phyloP scores from a whole-genome alignment of 306 rosid genomes.

The Corylus avellana region DNA sequence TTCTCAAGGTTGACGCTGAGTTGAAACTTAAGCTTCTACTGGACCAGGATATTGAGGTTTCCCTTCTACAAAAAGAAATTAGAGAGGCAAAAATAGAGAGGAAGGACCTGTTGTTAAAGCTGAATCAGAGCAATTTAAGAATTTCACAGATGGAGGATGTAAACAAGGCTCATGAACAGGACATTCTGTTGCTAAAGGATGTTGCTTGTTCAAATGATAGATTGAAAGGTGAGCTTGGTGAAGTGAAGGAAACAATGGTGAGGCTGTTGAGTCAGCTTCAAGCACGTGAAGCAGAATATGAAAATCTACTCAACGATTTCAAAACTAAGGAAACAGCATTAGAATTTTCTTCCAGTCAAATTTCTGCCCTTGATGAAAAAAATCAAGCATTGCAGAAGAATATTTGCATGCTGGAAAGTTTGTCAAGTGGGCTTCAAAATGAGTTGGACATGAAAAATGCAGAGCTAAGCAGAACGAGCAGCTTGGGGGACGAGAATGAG shows the following conservation, averaged over 20 bases:
- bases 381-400: slow-evolving; percentile 40
- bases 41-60: slow-evolving; percentile 57
- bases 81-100: slow-evolving; percentile 43
- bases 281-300: slow-evolving; percentile 53
- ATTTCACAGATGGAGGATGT: slow-evolving; percentile 42
- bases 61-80: slow-evolving; percentile 38
- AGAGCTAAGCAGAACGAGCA: slow-evolving; percentile 47
- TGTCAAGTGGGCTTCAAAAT: slow-evolving; percentile 39
- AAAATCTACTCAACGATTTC: slow-evolving; percentile 35
- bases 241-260: slow-evolving; percentile 40
- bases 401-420: slow-evolving; percentile 35
- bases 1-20: slow-evolving; percentile 53
- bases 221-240: slow-evolving; percentile 49
- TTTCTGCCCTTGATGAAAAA: slow-evolving; percentile 47
- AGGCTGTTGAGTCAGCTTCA: slow-evolving; percentile 46
- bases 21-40: slow-evolving; percentile 42
- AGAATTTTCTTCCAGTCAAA: slow-evolving; percentile 40
- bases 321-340: slow-evolving; percentile 46
- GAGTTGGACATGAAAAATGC: slow-evolving; percentile 46
- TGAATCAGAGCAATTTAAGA: slow-evolving; percentile 41
- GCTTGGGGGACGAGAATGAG: slow-evolving; percentile 42
- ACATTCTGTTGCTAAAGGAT: slow-evolving; percentile 45
- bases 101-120: slow-evolving; percentile 40
- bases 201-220: slow-evolving; percentile 44
- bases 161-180: slow-evolving; percentile 50